Conservation (phyloP, 2,329 filamentous ascomycete species). For the Xylariaceae sp. region DNA sequence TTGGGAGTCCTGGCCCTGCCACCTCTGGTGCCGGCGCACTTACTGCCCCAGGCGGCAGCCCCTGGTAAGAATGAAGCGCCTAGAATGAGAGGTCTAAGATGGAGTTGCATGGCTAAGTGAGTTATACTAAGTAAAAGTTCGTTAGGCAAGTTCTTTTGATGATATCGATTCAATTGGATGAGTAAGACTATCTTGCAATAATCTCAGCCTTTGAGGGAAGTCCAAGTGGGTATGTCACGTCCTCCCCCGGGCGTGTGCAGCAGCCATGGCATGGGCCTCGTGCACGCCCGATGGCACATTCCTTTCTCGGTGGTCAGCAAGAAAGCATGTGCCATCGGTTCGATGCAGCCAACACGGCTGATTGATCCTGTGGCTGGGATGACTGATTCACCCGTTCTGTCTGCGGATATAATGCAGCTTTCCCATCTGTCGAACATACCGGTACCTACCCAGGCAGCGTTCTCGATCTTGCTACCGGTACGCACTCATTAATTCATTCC, state of each 20-base stretch:
- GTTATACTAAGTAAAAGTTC: neutral
- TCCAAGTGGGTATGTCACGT: neutral
- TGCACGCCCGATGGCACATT: neutral
- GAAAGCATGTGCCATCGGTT: neutral
- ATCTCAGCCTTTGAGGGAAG: neutral
- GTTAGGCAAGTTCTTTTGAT: too few relatives aligned
- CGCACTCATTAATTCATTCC: too few relatives aligned
- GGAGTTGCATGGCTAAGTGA: slow-evolving; percentile 31
- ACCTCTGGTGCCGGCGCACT: slow-evolving; percentile 19
- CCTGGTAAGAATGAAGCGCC: slow-evolving; percentile 34
- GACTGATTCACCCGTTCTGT: neutral
- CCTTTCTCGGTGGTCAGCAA: neutral
- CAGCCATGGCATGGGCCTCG: slow-evolving; percentile 8
- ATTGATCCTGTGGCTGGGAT: slow-evolving; percentile 2
- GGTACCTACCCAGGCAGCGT: too few relatives aligned
- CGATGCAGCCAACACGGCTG: slow-evolving; percentile 9
- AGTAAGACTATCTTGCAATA: neutral
- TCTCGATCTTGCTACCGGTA: too few relatives aligned
- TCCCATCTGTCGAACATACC: too few relatives aligned
- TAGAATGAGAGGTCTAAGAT: slow-evolving; percentile 25
- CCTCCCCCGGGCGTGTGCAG: neutral
- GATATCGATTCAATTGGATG: too few relatives aligned
- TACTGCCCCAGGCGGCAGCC: slow-evolving; percentile 42
- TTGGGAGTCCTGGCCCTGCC: neutral
- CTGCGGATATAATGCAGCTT: neutral